Evolutionary conservation across 768 basidiomycete genomes (phyloP).

Genomic region (Termitomyces sp.): DNA sequence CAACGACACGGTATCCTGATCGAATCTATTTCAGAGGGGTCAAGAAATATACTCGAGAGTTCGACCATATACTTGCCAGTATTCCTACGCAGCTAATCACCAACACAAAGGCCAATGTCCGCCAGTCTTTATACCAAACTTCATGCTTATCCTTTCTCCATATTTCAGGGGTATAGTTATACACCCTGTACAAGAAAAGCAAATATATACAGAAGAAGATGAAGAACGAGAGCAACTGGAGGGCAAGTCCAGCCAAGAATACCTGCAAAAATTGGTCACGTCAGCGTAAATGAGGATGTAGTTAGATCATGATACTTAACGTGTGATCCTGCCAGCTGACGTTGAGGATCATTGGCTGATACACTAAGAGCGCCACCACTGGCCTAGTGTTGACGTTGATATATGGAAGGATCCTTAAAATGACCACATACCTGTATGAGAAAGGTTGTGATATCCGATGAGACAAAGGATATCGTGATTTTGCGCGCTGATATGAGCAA

Average conservation of each 20-base stretch:
- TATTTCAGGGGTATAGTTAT: conserved; percentile 28
- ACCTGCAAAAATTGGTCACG: conserved; percentile 45
- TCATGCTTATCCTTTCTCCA: conserved; percentile 35
- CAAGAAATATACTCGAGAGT: background rate
- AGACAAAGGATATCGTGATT: conserved; percentile 55
- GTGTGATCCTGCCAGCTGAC: conserved; percentile 26
- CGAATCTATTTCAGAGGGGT: conserved; percentile 40
- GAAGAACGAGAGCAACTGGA: conserved; percentile 51
- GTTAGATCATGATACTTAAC: conserved; percentile 21
- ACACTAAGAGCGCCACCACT: conserved; percentile 43
- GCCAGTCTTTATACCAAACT: conserved; percentile 55
- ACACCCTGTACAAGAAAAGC: conserved; percentile 46
- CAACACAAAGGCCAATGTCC: conserved; percentile 45
- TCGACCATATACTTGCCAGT: conserved; percentile 33
- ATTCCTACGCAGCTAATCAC: conserved; percentile 57
- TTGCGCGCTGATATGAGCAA: conserved; percentile 42
- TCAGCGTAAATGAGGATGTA: background rate
- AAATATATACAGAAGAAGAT: conserved; percentile 42
- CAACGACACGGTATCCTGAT: conserved; percentile 54
- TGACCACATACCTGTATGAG: conserved; percentile 45
- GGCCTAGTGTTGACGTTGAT: conserved; percentile 27
- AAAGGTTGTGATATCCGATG: conserved; percentile 63
- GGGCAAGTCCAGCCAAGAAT: conserved; percentile 51
- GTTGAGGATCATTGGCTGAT: conserved; percentile 28
- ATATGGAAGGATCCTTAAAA: background rate